Evolutionary conservation across 352 stramenopile genomes (phyloP).

Genomic region (Phytopythium montanum): DNA sequence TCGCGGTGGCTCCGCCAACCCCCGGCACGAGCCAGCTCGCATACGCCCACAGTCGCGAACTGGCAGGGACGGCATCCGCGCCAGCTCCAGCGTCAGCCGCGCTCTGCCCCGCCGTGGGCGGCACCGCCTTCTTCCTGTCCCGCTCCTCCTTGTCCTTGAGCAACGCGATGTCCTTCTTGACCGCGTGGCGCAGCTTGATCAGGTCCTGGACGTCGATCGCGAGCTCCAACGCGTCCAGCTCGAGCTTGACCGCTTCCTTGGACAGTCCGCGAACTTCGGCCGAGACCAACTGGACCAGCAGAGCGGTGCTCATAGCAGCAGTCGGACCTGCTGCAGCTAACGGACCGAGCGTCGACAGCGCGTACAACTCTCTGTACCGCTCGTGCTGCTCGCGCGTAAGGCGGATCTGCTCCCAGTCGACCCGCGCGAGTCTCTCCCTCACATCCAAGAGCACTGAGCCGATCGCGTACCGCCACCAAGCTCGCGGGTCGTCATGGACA

Average conservation of each 20-base stretch:
- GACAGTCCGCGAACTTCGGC: conserved; percentile 31
- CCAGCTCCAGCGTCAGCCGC: conserved; percentile 8
- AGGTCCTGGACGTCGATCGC: conserved; percentile 69
- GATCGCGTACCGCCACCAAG: conserved; percentile 82
- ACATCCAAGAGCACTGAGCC: conserved; percentile 68
- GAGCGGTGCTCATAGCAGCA: conserved; percentile 15
- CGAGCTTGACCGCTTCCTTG: conserved; percentile 40
- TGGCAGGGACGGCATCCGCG: conserved; percentile 19
- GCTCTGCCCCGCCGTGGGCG: neutral
- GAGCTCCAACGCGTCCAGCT: conserved; percentile 69
- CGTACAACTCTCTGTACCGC: conserved; percentile 68
- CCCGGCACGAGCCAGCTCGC: conserved; percentile 52
- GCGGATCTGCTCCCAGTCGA: conserved; percentile 60
- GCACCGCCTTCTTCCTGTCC: conserved; percentile 25
- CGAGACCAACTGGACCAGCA: conserved; percentile 37
- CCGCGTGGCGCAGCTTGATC: conserved; percentile 46
- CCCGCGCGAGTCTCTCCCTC: conserved; percentile 57
- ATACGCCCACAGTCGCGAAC: conserved; percentile 66
- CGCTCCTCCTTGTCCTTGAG: conserved; percentile 30
- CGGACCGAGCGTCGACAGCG: conserved; percentile 13
- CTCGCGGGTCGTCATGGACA: conserved; percentile 43
- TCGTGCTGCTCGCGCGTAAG: conserved; percentile 26
- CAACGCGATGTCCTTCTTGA: conserved; percentile 42
- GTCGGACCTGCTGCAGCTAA: neutral
- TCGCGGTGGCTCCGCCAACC: conserved; percentile 8